phyloP scores from a whole-genome alignment of 306 rosid species.

The Dalbergia oliveri region DNA sequence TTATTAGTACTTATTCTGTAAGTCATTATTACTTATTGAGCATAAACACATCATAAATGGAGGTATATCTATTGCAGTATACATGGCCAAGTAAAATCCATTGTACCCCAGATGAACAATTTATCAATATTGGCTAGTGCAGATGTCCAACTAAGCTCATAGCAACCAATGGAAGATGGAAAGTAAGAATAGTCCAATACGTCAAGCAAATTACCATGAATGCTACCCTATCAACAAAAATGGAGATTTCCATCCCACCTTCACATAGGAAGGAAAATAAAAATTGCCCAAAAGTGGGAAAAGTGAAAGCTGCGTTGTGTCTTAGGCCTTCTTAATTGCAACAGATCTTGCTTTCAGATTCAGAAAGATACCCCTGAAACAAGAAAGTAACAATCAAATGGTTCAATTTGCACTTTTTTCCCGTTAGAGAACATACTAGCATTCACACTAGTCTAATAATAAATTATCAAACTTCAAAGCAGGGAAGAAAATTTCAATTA shows the following conservation, averaged over 20 bases:
- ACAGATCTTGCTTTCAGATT: constrained; percentile 86
- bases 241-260: constrained; percentile 22
- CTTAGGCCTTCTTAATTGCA: constrained; percentile 68
- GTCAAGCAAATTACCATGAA: constrained; percentile 24
- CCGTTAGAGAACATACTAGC: neutral
- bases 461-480: constrained; percentile 9
- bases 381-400: constrained; percentile 33
- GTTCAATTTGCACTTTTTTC: neutral
- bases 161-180: constrained; percentile 14
- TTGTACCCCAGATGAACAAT: neutral
- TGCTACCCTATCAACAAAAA: constrained; percentile 19
- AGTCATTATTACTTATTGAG: too few species aligned
- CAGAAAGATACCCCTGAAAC: constrained; percentile 82
- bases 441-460: neutral
- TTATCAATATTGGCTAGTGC: neutral
- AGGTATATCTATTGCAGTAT: neutral
- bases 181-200: neutral
- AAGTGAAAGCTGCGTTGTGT: constrained; percentile 9
- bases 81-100: neutral
- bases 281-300: constrained; percentile 8
- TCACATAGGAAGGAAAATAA: neutral
- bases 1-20: too few species aligned
- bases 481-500: neutral
- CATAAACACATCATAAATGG: neutral
- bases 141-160: constrained; percentile 8